Percentiles rank a stretch among this genome's conserved stretches.
These are phyloP conservation scores for Globisporangium spinosum DNA, from an alignment of 352 stramenopile species.

Conservation along the genomic window DNA sequence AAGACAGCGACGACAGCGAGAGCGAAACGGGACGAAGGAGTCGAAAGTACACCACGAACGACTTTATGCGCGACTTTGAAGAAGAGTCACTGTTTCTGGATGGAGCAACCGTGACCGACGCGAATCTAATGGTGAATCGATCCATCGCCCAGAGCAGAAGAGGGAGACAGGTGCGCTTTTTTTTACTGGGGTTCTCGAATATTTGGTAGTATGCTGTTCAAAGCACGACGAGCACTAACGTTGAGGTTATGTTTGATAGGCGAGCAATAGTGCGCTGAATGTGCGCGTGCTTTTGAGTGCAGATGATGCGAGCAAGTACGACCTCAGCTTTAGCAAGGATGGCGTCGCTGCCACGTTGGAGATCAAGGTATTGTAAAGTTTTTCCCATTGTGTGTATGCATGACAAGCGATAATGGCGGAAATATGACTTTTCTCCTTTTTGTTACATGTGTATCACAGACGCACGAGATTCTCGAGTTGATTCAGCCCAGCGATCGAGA, in stretches of 20 bases:
- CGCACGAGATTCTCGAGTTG: conserved; percentile 41
- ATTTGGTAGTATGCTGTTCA: background rate
- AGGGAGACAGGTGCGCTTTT: conserved; percentile 8
- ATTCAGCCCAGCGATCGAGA: conserved; percentile 15
- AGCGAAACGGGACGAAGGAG: conserved; percentile 34
- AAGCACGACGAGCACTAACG: background rate
- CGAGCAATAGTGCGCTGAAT: conserved; percentile 20
- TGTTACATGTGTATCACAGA: conserved; percentile 21
- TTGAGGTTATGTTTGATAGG: conserved; percentile 5
- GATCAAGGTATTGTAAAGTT: conserved; percentile 39
- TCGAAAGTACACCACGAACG: conserved; percentile 69
- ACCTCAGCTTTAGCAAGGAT: conserved; percentile 63
- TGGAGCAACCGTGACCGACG: conserved; percentile 20
- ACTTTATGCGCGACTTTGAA: conserved; percentile 81
- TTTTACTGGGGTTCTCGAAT: background rate
- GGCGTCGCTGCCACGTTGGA: conserved; percentile 55
- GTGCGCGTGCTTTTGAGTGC: conserved; percentile 57
- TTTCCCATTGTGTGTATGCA: background rate
- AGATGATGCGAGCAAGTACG: conserved; percentile 52
- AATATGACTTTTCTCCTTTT: too few species aligned
- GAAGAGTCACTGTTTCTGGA: conserved; percentile 43
- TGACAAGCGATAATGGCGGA: background rate
- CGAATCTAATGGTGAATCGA: conserved; percentile 16
- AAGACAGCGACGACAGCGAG: conserved; percentile 47
- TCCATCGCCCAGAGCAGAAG: background rate